Conservation (phyloP, 176 grass and related monocot species). For the Ensete glaucum region DNA sequence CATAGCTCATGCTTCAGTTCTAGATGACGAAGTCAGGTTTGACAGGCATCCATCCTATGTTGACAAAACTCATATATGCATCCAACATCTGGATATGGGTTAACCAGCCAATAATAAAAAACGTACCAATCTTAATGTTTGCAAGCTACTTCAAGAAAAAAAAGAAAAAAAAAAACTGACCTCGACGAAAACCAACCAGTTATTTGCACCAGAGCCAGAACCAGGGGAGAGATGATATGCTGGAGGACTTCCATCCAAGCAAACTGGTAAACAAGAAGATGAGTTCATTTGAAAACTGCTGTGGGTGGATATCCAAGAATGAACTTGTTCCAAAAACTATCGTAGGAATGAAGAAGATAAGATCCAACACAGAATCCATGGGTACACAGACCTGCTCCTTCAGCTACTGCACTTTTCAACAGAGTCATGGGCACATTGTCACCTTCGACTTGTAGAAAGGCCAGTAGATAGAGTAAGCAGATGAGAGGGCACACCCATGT, state of each 20-base stretch:
- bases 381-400: constrained; percentile 38
- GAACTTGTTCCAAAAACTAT: no score
- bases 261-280: constrained; percentile 22
- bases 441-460: constrained; percentile 10
- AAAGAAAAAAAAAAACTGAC: constrained; percentile 6
- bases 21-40: no score
- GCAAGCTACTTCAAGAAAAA: neutral
- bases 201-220: constrained; percentile 53
- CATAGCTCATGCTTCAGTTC: no score
- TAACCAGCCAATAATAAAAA: no score
- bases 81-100: no score
- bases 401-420: constrained; percentile 34
- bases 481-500: constrained; percentile 13
- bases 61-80: no score
- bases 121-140: no score
- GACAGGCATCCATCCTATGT: no score
- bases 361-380: neutral
- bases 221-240: constrained; percentile 62
- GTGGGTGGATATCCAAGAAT: no score
- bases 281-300: neutral
- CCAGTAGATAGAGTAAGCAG: constrained; percentile 20
- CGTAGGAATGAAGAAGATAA: no score
- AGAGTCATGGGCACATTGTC: constrained; percentile 48
- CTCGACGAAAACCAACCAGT: constrained; percentile 70
- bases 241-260: constrained; percentile 56